Base-by-base conservation (phyloP, 495 filamentous ascomycete species). In the Aspergillus mulundensis region DNA sequence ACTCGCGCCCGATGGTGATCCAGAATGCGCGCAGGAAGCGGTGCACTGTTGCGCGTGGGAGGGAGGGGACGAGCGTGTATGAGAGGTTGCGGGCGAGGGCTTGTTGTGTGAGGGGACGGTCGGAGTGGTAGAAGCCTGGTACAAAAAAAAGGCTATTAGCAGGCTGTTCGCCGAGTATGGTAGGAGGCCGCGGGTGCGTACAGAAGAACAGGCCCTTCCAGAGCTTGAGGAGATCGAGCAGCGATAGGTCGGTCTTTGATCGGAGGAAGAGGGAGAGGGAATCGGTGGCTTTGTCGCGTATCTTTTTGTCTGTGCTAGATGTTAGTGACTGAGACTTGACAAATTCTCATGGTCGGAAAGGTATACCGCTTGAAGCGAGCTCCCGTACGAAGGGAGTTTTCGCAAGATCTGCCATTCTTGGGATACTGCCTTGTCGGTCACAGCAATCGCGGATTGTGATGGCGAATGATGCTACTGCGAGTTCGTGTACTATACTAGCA, bases 161-260 rank as follows among this genome's bases (percentile, higher is more conserved):
- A 19, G 10, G 18, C 3, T 40, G 15, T 3, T 40, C 14, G n/a
- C 5, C 30, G 18, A 1, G 11, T 11, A 28, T 25, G 12, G 28
- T 24, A 11, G 42, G 30, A 19, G 15, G 34, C 12, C 19, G 19
- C 32, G 14, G 44, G 45, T 12, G 65, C 70, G 8, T 73, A 86
- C 91, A 94, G 81, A 88, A 97, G 76, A 95, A 97, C 21, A 98
- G 84, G 34, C 93, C 94, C 71, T 96, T 96, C 91, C 92, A 96
- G 57, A 98, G 80, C 74, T 97, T 96, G 52, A 95, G 78, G 30
- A 89, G 76, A 47, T 98, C 93, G 60, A 95, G 70, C 18, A 84
- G 77, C 14, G 82, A 76, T 53, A 98, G 83, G 34, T 81, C 71
- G 23, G 81, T 81, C 30, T 82, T 81, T 18, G 84, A 83, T 55